Percentiles rank a stretch among this genome's conserved stretches.
These are phyloP conservation scores for Suaeda aralocaspica DNA, from an alignment of 148 eudicot species.

Conservation along the genomic window DNA sequence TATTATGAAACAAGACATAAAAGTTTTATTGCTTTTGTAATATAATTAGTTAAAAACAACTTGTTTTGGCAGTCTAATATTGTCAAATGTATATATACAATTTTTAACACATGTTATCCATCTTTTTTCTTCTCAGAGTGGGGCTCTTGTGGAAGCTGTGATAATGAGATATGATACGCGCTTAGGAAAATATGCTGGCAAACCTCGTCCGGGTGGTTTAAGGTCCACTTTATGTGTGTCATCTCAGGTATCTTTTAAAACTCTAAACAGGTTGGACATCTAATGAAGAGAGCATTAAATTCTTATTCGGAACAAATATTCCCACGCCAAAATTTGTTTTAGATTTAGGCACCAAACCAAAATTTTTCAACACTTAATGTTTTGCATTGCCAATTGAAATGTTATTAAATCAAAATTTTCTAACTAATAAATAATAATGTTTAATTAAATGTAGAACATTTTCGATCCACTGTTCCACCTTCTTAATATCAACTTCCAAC, in stretches of 20 bases:
- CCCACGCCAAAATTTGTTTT: too few species aligned
- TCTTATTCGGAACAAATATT: too few species aligned
- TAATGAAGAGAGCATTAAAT: too few species aligned
- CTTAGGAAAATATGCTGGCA: conserved; percentile 74
- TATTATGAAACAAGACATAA: background rate
- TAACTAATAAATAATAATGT: too few species aligned
- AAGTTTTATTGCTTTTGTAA: background rate
- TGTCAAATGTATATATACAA: background rate
- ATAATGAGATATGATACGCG: conserved; percentile 92
- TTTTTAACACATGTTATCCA: background rate
- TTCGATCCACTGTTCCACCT: too few species aligned
- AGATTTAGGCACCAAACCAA: too few species aligned
- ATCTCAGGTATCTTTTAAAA: conserved; percentile 89
- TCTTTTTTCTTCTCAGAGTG: conserved; percentile 48
- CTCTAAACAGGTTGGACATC: too few species aligned
- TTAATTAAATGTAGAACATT: too few species aligned
- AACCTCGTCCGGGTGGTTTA: conserved; percentile 80
- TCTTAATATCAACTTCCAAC: too few species aligned
- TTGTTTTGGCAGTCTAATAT: background rate
- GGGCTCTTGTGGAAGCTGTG: conserved; percentile 88
- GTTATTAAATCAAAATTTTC: too few species aligned
- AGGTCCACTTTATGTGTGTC: conserved; percentile 89
- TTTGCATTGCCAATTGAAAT: too few species aligned
- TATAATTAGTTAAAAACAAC: background rate
- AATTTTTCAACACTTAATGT: too few species aligned